Conservation (phyloP, 306 rosid genomes). For the Vigna reflexopilosa region DNA sequence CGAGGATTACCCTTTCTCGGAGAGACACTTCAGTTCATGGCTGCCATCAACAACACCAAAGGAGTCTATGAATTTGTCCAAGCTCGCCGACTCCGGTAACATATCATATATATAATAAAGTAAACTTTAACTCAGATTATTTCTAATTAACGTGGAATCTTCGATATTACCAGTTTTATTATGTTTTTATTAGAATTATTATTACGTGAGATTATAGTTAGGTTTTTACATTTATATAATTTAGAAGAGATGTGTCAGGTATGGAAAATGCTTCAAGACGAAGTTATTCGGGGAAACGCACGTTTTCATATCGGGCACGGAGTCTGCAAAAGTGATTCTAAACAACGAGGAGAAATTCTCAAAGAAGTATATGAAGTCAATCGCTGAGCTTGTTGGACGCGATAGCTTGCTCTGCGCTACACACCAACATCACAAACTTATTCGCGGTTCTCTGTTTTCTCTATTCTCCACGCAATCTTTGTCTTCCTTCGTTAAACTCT, state of each 20-base stretch:
- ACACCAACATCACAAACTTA: constrained; percentile 66
- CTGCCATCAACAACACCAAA: constrained; percentile 68
- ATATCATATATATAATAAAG: no score
- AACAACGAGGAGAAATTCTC: constrained; percentile 72
- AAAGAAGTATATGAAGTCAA: constrained; percentile 70
- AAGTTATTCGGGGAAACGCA: constrained; percentile 74
- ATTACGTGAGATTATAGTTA: no score
- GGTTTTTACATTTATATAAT: no score
- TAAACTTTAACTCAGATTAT: no score
- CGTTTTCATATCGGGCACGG: constrained; percentile 70
- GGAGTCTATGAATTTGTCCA: constrained; percentile 84
- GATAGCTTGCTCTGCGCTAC: constrained; percentile 75
- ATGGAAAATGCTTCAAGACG: constrained; percentile 83
- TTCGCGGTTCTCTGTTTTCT: constrained; percentile 58
- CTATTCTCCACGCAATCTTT: constrained; percentile 59
- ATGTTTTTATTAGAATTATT: no score
- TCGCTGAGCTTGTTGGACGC: constrained; percentile 68
- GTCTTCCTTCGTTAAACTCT: constrained; percentile 55
- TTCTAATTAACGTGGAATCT: no score
- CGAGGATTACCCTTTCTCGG: constrained; percentile 73
- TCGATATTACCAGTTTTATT: no score
- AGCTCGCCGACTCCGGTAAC: constrained; percentile 67
- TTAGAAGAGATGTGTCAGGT: constrained; percentile 44
- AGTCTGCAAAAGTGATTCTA: constrained; percentile 67
- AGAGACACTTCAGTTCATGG: constrained; percentile 91